These are phyloP conservation scores for Cryptococcus jaspeensis DNA, from an alignment of 1,284 basidiomycete species.

Conservation along the genomic window DNA sequence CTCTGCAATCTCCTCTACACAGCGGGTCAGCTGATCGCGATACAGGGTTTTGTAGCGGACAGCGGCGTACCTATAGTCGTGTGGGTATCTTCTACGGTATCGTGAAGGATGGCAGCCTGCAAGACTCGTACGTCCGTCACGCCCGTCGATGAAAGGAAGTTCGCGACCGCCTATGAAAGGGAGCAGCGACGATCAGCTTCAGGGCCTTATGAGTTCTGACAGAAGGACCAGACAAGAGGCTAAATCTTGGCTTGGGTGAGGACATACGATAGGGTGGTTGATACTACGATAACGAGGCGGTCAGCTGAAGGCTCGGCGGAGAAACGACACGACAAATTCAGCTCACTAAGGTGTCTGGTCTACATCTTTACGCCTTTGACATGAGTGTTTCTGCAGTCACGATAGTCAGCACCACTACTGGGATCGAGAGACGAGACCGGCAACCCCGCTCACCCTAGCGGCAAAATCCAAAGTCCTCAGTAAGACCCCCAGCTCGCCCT, in stretches of 20 bases:
- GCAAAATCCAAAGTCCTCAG: constrained; percentile 49
- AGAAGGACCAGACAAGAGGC: too few species aligned
- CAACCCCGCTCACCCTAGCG: constrained; percentile 47
- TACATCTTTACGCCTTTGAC: constrained; percentile 49
- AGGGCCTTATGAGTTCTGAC: neutral
- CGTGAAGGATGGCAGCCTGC: constrained; percentile 52
- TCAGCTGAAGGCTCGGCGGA: neutral
- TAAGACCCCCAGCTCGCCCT: constrained; percentile 29
- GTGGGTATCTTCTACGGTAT: constrained; percentile 53
- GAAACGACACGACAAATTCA: too few species aligned
- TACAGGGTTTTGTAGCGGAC: neutral
- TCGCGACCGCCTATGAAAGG: constrained; percentile 44
- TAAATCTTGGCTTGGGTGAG: too few species aligned
- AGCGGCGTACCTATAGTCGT: constrained; percentile 41
- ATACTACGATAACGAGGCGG: constrained; percentile 24
- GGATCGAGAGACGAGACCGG: too few species aligned
- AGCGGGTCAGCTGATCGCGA: neutral
- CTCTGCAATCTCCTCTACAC: constrained; percentile 38
- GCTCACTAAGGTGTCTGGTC: constrained; percentile 50
- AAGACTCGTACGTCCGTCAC: constrained; percentile 44
- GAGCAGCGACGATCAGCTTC: constrained; percentile 2
- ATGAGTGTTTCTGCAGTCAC: constrained; percentile 48
- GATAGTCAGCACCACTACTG: neutral
- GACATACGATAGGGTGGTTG: constrained; percentile 47
- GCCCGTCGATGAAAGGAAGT: constrained; percentile 45